phyloP scores from a whole-genome alignment of 345 rosid genomes.

The Salix caprea region DNA sequence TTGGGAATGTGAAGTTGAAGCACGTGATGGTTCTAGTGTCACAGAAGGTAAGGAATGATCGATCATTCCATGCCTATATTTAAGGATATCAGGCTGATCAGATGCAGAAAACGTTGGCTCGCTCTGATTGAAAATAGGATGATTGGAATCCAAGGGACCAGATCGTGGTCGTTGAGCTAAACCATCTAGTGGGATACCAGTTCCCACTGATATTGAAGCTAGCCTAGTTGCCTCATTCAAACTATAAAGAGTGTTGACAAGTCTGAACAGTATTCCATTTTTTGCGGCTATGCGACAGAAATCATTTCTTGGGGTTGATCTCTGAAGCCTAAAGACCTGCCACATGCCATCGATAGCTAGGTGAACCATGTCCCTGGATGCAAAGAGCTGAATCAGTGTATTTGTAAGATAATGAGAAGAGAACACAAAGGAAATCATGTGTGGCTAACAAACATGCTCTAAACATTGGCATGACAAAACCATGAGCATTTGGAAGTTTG shows the following conservation, averaged over 20 bases:
- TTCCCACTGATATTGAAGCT: conserved; percentile 62
- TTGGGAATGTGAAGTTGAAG: conserved; percentile 64
- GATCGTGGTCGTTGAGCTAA: conserved; percentile 57
- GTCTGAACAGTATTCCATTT: conserved; percentile 77
- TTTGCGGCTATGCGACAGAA: conserved; percentile 95
- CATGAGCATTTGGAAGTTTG: background rate
- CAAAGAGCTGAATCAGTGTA: conserved; percentile 31
- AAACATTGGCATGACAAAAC: background rate
- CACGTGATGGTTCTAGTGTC: conserved; percentile 3
- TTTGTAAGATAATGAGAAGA: background rate
- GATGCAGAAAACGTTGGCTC: conserved; percentile 43
- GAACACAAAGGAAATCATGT: background rate
- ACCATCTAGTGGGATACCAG: conserved; percentile 55
- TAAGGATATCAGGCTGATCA: conserved; percentile 61
- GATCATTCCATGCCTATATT: conserved; percentile 51
- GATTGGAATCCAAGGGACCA: conserved; percentile 66
- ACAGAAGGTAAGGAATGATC: conserved; percentile 40
- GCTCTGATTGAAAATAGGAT: conserved; percentile 57
- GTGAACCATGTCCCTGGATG: conserved; percentile 97
- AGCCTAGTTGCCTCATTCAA: conserved; percentile 90
- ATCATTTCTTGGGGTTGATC: conserved; percentile 89
- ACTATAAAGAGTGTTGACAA: conserved; percentile 91
- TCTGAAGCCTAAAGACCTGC: conserved; percentile 96
- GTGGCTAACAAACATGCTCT: background rate
- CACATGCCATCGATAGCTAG: conserved; percentile 99